These are phyloP conservation scores for Chlorella sorokiniana DNA, from an alignment of 139 green algal genomes.

Conservation along the genomic window DNA sequence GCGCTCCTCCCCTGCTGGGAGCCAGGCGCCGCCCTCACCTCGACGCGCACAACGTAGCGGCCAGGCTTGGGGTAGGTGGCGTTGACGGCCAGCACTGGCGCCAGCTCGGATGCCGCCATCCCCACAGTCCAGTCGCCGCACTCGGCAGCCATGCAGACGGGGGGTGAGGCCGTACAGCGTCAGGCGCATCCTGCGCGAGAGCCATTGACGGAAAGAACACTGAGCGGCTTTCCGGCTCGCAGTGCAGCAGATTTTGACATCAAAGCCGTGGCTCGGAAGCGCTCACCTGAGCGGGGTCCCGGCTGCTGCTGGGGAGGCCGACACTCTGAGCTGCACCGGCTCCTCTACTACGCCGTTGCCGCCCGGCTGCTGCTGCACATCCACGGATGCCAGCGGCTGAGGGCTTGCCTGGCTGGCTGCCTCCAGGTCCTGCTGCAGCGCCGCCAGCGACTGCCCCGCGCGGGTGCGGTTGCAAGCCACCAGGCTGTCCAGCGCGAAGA, in stretches of 20 bases:
- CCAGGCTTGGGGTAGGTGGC: constrained; percentile 22
- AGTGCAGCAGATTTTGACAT: background rate
- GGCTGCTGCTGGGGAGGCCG: background rate
- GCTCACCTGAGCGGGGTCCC: background rate
- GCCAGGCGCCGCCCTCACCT: constrained; percentile 24
- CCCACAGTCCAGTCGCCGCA: background rate
- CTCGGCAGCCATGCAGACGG: constrained; percentile 1
- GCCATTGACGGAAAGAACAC: background rate
- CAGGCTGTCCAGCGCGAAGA: background rate
- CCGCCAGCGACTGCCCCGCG: background rate
- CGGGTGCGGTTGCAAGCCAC: background rate
- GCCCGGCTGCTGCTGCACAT: background rate
- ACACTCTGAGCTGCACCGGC: background rate
- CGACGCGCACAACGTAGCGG: constrained; percentile 51
- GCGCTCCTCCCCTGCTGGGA: background rate
- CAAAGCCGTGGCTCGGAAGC: too few relatives aligned
- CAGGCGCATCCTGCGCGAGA: background rate
- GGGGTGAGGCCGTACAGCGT: constrained; percentile 15
- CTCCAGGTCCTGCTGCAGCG: background rate
- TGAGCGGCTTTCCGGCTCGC: background rate
- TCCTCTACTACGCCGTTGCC: background rate
- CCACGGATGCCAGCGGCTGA: background rate
- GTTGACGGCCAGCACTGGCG: background rate
- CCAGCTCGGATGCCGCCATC: background rate
- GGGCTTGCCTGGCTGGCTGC: background rate